A percentile compares a stretch with the other conserved stretches of the same genome.
Evolutionary conservation across 2,329 filamentous ascomycete species (phyloP).

Genomic region (Sporothrix schenckii): DNA sequence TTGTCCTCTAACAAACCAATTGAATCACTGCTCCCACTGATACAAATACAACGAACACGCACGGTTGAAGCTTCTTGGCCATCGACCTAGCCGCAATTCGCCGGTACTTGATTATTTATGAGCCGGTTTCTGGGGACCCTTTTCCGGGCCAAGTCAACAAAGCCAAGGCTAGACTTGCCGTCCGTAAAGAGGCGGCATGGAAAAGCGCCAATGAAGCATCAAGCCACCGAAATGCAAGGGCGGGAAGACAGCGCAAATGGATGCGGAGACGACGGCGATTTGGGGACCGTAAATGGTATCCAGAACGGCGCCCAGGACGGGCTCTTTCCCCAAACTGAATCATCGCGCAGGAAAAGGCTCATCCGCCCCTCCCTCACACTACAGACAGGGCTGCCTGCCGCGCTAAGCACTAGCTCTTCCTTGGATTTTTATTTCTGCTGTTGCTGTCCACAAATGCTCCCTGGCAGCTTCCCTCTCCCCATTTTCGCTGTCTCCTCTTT

Average conservation of each 20-base stretch:
- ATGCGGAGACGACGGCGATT: background rate
- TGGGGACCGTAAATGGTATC: background rate
- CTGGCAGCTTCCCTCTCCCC: background rate
- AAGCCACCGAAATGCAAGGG: background rate
- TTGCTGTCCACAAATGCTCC: background rate
- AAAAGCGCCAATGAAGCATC: no score
- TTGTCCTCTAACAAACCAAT: background rate
- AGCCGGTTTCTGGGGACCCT: slow-evolving; percentile 16
- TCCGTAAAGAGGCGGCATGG: background rate
- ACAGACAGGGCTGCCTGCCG: background rate
- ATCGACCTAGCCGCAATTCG: background rate
- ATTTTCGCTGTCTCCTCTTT: background rate
- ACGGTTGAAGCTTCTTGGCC: background rate
- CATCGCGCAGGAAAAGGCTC: slow-evolving; percentile 18
- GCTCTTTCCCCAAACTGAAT: slow-evolving; percentile 4
- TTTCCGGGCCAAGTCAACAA: background rate
- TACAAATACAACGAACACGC: background rate
- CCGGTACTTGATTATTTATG: background rate
- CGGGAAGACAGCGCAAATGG: background rate
- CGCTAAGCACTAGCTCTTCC: background rate
- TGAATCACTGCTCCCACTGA: background rate
- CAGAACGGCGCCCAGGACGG: background rate
- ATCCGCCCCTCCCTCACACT: slow-evolving; percentile 16
- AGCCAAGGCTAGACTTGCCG: no score
- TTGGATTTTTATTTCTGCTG: background rate